Evolutionary conservation across 2,329 filamentous ascomycete species (phyloP).

Genomic region (Arthrobotrys conoides): DNA sequence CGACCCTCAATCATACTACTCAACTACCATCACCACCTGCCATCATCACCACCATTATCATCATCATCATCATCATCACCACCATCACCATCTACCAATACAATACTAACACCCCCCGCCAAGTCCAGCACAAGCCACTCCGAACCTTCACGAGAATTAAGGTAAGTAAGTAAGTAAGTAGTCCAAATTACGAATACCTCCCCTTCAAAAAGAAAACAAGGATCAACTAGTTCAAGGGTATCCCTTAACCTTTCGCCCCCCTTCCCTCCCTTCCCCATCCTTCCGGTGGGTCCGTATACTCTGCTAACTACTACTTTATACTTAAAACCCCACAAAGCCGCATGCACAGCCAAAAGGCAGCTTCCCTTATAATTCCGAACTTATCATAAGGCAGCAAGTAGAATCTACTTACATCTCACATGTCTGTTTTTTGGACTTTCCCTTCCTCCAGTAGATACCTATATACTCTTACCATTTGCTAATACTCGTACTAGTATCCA

Average conservation of each 20-base stretch:
- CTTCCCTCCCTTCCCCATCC: background rate
- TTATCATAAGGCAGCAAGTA: too few relatives aligned
- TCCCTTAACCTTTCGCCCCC: background rate
- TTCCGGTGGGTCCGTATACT: background rate
- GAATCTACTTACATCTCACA: too few relatives aligned
- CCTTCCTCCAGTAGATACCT: too few relatives aligned
- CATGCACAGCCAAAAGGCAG: background rate
- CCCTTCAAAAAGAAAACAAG: background rate
- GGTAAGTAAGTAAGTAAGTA: background rate
- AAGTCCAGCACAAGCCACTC: slow-evolving; percentile 14
- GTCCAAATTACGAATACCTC: slow-evolving; percentile 12
- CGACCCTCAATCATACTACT: too few relatives aligned
- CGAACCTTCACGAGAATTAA: background rate
- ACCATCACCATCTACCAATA: slow-evolving; percentile 2
- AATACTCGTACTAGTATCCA: too few relatives aligned
- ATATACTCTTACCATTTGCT: too few relatives aligned
- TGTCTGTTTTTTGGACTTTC: too few relatives aligned
- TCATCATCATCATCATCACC: too few relatives aligned
- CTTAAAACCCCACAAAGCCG: too few relatives aligned
- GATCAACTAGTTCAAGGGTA: background rate
- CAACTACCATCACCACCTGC: too few relatives aligned
- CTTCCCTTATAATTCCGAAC: background rate
- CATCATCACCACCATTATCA: too few relatives aligned
- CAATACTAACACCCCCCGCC: background rate
- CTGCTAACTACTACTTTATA: too few relatives aligned